Percentiles rank a stretch among this genome's conserved stretches.
Evolutionary conservation across 2,329 filamentous ascomycete genomes (phyloP).

Genomic region (Lomentospora prolificans): DNA sequence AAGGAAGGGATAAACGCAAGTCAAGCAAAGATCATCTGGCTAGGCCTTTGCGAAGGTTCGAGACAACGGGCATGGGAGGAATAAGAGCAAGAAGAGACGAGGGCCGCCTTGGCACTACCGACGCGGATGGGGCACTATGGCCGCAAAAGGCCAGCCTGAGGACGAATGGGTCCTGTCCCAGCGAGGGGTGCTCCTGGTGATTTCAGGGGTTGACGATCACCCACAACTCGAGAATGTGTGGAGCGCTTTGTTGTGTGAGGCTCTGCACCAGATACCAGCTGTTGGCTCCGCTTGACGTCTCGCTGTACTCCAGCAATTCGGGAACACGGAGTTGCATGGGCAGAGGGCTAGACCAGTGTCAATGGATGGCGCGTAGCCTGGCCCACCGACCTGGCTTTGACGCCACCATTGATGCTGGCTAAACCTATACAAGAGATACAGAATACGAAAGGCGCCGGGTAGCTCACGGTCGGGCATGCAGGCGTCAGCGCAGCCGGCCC

Average conservation of each 20-base stretch:
- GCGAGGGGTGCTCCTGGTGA: not conserved
- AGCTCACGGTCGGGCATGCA: too few species aligned
- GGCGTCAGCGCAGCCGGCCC: too few species aligned
- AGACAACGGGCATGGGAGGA: not conserved
- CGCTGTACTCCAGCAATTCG: not conserved
- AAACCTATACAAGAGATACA: too few species aligned
- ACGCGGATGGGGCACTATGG: too few species aligned
- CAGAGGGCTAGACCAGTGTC: not conserved
- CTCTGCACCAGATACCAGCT: not conserved
- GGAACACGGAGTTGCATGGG: too few species aligned
- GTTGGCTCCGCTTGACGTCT: not conserved
- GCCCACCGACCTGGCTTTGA: not conserved
- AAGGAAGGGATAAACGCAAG: not conserved
- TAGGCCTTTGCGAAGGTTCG: not conserved
- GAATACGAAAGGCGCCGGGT: too few species aligned
- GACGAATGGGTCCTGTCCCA: too few species aligned
- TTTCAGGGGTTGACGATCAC: not conserved
- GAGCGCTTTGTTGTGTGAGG: not conserved
- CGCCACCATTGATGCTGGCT: not conserved
- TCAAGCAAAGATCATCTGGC: not conserved
- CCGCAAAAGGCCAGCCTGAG: too few species aligned
- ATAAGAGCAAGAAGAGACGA: not conserved
- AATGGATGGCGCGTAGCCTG: not conserved
- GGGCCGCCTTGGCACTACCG: not conserved
- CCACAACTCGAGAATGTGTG: not conserved